Evolutionary conservation across 768 basidiomycete species (phyloP), one percentile per base, ranked within the genome.

Genomic region (Tricholoma hemisulphureum): DNA sequence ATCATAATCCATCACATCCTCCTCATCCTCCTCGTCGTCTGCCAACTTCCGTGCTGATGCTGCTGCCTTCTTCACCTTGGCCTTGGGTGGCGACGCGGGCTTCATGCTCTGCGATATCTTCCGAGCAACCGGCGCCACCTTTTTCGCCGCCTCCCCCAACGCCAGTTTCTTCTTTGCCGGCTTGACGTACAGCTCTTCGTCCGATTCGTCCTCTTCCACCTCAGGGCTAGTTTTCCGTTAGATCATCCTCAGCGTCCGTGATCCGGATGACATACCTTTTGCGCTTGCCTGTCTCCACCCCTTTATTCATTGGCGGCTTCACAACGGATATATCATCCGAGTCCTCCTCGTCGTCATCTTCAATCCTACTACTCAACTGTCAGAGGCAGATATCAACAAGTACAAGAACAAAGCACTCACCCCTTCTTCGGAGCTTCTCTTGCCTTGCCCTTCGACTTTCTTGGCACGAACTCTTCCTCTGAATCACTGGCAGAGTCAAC

Each of bases 251-350:
- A n/a, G n/a, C n/a, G n/a, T n/a, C n/a, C n/a, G n/a, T n/a, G n/a
- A n/a, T n/a, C n/a, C n/a, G n/a, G n/a, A n/a, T n/a, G n/a, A 48
- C 63, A 43, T 58, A 87, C 90, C 83, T 88, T 71, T 91, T 93
- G 41, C 89, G 84, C 71, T 92, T 92, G 43, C 73, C 67, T 14
- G 65, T 61, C 14, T 63, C 66, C 53, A 66, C 62, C 3, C 59
- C 65, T 58, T 68, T 63, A 41, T 61, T 67, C 20, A 54, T 50
- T 11, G 50, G 51, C 11, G 58, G 50, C 26, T 58, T 58, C 3
- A 24, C 43, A 43, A 43, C n/a, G 14, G 56, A 24, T 23, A 55
- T 58, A 29, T 58, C 58, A 14, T 61, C 60, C 39, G 53, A 62
- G n/a, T 60, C 54, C 13, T 63, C 56, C 14, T 58, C 53, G 34